Evolutionary conservation across 2,329 filamentous ascomycete species (phyloP).

Genomic region (Nakataea oryzae): DNA sequence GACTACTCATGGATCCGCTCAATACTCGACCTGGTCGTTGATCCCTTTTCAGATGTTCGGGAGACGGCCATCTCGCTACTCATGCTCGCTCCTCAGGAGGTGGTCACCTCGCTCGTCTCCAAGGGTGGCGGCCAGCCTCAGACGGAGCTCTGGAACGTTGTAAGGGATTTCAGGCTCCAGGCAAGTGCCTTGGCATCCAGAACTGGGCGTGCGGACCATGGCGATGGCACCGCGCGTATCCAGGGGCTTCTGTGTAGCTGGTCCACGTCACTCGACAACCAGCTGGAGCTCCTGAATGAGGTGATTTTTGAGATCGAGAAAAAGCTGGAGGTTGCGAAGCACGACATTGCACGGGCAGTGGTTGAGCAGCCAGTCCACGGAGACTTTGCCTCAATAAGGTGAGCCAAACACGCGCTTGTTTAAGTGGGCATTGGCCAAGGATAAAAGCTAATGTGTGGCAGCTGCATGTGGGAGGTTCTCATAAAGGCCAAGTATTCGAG

Average conservation of each 20-base stretch:
- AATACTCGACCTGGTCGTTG: conserved; percentile 69
- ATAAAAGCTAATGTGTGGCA: conserved; percentile 12
- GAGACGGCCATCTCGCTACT: conserved; percentile 42
- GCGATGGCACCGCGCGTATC: conserved; percentile 76
- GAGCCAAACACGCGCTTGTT: conserved; percentile 17
- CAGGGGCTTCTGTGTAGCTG: conserved; percentile 60
- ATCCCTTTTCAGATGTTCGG: conserved; percentile 89
- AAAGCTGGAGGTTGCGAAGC: conserved; percentile 53
- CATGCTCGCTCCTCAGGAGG: conserved; percentile 31
- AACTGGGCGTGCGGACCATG: conserved; percentile 82
- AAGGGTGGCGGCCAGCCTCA: not conserved
- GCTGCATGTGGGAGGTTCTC: conserved; percentile 43
- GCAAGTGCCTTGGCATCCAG: conserved; percentile 49
- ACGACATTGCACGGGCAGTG: conserved; percentile 56
- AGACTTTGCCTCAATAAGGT: conserved; percentile 57
- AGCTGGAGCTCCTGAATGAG: conserved; percentile 39
- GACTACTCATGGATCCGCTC: conserved; percentile 46
- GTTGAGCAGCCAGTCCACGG: conserved; percentile 58
- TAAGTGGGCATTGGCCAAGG: not conserved
- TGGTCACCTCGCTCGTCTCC: conserved; percentile 15
- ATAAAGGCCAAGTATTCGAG: conserved; percentile 27
- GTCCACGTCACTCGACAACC: conserved; percentile 29
- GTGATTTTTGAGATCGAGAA: conserved; percentile 52
- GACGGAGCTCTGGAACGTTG: conserved; percentile 17
- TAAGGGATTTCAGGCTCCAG: conserved; percentile 36